Evolutionary conservation across 1,139 yeast species (phyloP), one percentile per base, ranked within the genome.

Genomic region (Candida freyschussii): DNA sequence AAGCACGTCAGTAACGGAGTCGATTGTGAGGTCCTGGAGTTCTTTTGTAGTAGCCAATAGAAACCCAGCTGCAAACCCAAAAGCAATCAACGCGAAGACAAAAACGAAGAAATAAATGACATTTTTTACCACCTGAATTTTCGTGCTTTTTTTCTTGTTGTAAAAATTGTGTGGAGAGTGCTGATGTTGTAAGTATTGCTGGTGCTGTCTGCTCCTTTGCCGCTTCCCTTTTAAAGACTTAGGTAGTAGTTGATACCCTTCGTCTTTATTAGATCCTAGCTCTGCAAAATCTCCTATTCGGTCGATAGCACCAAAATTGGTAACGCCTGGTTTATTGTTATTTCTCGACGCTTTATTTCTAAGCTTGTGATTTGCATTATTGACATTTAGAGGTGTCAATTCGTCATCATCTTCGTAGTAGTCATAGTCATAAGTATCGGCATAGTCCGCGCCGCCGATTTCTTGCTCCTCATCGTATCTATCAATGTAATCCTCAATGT

Each of bases 1-100:
- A 18, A 89, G 64, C 1, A 91, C 73, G 47, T 84, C 85, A 35
- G 74, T 75, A 32, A 89, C 67, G 11, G 75, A 63, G 2, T 65
- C 57, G 10, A 87, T 72, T 17, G 72, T 61, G 18, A 86, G 81
- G 42, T 73, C 68, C 35, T 81, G 76, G 41, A 91, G 65, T 36
- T 91, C 96, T 50, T 86, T 87, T 13, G 89, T 79, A 2, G 95
- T 80, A 0, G 96, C 96, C 35, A 89, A 63, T 5, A 86, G 63
- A 53, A 89, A 85, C 0, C 96, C 97, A 53, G 82, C 67, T 6
- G 81, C 63, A 52, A 86, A 87, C 3, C 96, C 96, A 21, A 81
- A 55, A 0, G 75, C 65, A 15, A 82, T 57, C n/a, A 82, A 64
- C 10, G 69, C 56, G 9, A 75, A 45, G 4, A 78, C 73, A 32